Evolutionary conservation across 805 yeast species (phyloP).

Genomic region (Yamadazyma ubonensis): DNA sequence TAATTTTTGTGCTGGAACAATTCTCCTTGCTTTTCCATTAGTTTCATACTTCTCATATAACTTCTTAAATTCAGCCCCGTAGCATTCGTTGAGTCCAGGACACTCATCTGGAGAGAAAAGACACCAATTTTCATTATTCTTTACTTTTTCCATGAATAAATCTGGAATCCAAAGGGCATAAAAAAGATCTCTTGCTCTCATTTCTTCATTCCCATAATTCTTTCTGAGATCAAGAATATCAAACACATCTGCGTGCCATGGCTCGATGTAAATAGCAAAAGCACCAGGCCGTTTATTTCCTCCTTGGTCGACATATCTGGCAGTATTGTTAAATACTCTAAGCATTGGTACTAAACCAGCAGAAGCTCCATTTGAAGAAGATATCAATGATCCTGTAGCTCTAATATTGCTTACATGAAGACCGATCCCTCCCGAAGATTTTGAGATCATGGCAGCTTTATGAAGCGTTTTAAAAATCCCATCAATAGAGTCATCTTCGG

Average conservation of each 20-base stretch:
- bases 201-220: constrained; percentile 93
- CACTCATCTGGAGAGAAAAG: constrained; percentile 87
- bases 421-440: constrained; percentile 96
- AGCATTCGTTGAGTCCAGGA: constrained; percentile 78
- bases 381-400: constrained; percentile 80
- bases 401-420: constrained; percentile 85
- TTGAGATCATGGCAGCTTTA: constrained; percentile 85
- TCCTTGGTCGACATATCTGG: constrained; percentile 97
- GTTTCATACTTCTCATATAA: constrained; percentile 72
- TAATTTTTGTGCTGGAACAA: constrained; percentile 81
- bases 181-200: constrained; percentile 89
- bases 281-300: constrained; percentile 99
- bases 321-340: constrained; percentile 91
- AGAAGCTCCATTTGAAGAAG: constrained; percentile 90
- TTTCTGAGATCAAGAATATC: constrained; percentile 84
- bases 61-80: constrained; percentile 78
- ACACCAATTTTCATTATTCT: constrained; percentile 77
- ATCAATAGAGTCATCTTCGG: constrained; percentile 93
- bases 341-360: constrained; percentile 96
- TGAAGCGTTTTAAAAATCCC: constrained; percentile 91
- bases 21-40: constrained; percentile 62
- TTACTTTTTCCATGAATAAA: constrained; percentile 88
- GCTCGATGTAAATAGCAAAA: constrained; percentile 88
- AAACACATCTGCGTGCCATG: constrained; percentile 94
- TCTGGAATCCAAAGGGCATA: constrained; percentile 95